These are phyloP conservation scores for Stygiomarasmius scandens DNA, from an alignment of 1,284 basidiomycete genomes.

Conservation along the genomic window DNA sequence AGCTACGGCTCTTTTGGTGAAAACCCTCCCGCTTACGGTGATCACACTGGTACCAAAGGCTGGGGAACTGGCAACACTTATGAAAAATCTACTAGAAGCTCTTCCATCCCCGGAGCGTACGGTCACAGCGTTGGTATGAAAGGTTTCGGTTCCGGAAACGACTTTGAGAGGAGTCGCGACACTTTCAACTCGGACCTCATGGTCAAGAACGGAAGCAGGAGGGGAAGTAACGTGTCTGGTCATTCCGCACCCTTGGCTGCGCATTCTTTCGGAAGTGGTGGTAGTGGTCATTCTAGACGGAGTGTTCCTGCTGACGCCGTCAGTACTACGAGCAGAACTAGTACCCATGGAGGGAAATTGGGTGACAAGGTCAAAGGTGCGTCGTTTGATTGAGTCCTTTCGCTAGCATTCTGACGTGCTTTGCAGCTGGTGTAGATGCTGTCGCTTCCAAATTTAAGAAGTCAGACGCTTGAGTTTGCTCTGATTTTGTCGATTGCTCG, in stretches of 20 bases:
- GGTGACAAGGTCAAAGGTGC: neutral
- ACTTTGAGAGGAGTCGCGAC: neutral
- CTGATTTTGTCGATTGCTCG: no score
- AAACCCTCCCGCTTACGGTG: slow-evolving; percentile 1
- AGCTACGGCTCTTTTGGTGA: neutral
- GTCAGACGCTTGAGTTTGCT: neutral
- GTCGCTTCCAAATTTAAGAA: neutral
- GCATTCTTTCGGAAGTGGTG: neutral
- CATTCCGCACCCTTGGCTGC: neutral
- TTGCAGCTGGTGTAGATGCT: neutral
- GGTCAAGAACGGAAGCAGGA: neutral
- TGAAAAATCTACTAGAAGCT: neutral
- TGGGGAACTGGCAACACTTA: slow-evolving; percentile 5
- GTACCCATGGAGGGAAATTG: neutral
- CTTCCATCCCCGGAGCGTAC: neutral
- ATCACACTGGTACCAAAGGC: slow-evolving; percentile 5
- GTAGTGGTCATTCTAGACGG: neutral
- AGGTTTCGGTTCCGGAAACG: slow-evolving; percentile 4
- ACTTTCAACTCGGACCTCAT: no score
- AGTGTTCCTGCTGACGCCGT: neutral
- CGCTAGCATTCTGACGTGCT: neutral
- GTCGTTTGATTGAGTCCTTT: neutral
- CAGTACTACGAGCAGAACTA: neutral
- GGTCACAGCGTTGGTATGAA: slow-evolving; percentile 3
- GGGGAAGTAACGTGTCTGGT: neutral